Percentiles rank a stretch among this genome's conserved stretches.
These are phyloP conservation scores for Triticum aestivum DNA, from an alignment of 176 grass and related monocot genomes.

Conservation along the genomic window IWGSC_CS_RefSeq_v2.1 NC_057796.1:103623261-103623760, in stretches of 20 bases:
- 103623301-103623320: constrained; percentile 7
- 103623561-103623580: constrained; percentile 53
- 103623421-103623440: constrained; percentile 3
- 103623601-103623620: constrained; percentile 1
- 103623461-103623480: background rate
- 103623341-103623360: background rate
- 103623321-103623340: constrained; percentile 9
- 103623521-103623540: constrained; percentile 56
- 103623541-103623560: constrained; percentile 52
- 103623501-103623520: constrained; percentile 22
- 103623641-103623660: background rate
- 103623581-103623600: constrained; percentile 83
- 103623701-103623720: background rate
- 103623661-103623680: background rate
- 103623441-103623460: background rate
- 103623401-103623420: background rate
- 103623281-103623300: constrained; percentile 16
- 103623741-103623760: background rate
- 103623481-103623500: constrained; percentile 10
- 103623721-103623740: background rate
- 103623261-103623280: background rate
- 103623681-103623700: background rate
- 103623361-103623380: background rate
- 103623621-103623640: constrained; percentile 25
- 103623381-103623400: background rate